These are phyloP conservation scores for Millerozyma acaciae DNA, from an alignment of 805 yeast species.

Conservation along the genomic window DNA sequence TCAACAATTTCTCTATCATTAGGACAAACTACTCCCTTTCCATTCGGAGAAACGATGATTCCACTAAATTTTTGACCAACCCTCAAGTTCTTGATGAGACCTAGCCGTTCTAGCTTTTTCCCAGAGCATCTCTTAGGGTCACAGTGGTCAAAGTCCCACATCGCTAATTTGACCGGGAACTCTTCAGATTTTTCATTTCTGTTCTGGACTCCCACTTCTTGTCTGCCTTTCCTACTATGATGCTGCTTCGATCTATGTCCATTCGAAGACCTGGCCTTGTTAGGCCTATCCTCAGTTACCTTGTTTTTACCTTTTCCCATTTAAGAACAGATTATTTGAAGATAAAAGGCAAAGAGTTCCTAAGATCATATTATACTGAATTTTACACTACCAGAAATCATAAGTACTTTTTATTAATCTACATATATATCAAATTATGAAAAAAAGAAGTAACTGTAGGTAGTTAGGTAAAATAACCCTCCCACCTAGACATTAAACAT, in stretches of 20 bases:
- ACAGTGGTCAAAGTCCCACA: constrained; percentile 99
- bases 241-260: constrained; percentile 55
- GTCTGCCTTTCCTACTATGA: constrained; percentile 38
- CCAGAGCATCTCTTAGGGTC: constrained; percentile 98
- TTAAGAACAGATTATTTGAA: not conserved
- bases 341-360: no score
- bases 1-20: constrained; percentile 76
- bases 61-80: constrained; percentile 96
- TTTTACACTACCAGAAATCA: no score
- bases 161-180: constrained; percentile 84
- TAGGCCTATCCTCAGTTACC: constrained; percentile 37
- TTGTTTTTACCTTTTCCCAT: constrained; percentile 61
- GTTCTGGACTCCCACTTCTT: constrained; percentile 26
- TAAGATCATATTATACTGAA: no score
- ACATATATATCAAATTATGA: no score
- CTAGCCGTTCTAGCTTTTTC: constrained; percentile 84
- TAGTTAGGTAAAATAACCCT: no score
- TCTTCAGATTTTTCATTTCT: constrained; percentile 16
- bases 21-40: constrained; percentile 86
- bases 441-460: no score
- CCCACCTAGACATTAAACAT: no score
- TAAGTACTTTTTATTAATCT: no score
- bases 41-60: constrained; percentile 88
- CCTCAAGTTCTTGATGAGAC: constrained; percentile 70
- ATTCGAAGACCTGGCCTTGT: constrained; percentile 42